A percentile compares a stretch with the other conserved stretches of the same genome.
Conservation (phyloP, 163 green algal genomes). For the Scenedesmus sp. region DNA sequence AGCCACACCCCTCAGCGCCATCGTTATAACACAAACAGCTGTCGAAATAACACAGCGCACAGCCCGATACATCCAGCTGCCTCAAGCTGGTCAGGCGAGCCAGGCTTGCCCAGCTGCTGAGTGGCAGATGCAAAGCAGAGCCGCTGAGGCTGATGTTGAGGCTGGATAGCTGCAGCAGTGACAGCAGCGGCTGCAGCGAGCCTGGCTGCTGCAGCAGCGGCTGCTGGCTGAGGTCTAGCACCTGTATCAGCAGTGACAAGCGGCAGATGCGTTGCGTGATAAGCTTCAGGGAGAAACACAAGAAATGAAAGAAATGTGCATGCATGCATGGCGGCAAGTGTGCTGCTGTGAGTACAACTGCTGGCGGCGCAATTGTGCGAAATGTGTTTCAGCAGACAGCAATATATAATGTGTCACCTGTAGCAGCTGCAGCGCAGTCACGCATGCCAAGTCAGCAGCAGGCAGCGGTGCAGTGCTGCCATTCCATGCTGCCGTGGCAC, state of each 20-base stretch:
- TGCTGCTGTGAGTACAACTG: too few species aligned
- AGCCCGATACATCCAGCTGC: not conserved
- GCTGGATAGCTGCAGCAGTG: not conserved
- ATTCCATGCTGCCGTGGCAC: conserved; percentile 8
- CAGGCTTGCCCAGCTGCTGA: conserved; percentile 22
- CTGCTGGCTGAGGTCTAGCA: conserved; percentile 21
- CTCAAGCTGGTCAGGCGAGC: not conserved
- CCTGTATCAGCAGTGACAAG: not conserved
- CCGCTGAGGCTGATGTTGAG: not conserved
- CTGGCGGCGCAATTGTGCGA: not conserved
- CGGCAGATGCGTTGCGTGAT: too few species aligned
- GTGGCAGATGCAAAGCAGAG: not conserved
- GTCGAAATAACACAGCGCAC: not conserved
- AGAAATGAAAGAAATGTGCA: not conserved
- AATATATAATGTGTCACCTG: conserved; percentile 18
- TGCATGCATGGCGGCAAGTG: too few species aligned
- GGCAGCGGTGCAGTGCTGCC: not conserved
- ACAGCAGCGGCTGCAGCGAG: not conserved
- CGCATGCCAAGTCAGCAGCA: not conserved
- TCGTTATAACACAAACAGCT: not conserved
- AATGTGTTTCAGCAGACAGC: not conserved
- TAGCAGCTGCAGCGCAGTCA: conserved; percentile 22
- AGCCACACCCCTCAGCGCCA: not conserved
- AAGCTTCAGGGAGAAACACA: not conserved
- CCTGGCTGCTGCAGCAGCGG: not conserved